phyloP scores from a whole-genome alignment of 345 rosid species.

The Dovyalis caffra region DNA sequence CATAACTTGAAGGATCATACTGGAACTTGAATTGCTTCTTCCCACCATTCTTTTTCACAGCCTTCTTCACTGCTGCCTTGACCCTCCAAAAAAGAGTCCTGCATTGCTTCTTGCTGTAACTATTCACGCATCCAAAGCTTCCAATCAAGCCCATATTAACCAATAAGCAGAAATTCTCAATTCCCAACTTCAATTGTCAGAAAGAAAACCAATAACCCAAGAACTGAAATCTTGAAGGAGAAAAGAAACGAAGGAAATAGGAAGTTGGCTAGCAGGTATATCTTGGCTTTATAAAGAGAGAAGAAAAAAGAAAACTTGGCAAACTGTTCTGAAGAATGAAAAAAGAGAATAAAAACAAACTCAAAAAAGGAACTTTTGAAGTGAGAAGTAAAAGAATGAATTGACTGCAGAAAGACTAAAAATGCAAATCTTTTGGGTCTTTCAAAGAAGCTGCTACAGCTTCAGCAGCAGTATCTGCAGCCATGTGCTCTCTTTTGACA shows the following conservation, averaged over 20 bases:
- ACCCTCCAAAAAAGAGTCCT: constrained; percentile 46
- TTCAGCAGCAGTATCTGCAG: constrained; percentile 28
- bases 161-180: background rate
- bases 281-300: background rate
- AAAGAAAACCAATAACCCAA: background rate
- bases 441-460: constrained; percentile 35
- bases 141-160: constrained; percentile 19
- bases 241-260: background rate
- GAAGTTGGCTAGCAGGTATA: background rate
- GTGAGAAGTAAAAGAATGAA: background rate
- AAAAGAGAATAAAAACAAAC: background rate
- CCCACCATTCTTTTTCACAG: constrained; percentile 31
- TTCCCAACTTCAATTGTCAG: background rate
- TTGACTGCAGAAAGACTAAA: constrained; percentile 1
- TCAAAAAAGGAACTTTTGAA: background rate
- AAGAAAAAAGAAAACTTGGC: background rate
- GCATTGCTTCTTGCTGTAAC: constrained; percentile 44
- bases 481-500: constrained; percentile 16
- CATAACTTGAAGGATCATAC: constrained; percentile 91
- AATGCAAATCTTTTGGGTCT: constrained; percentile 24
- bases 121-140: constrained; percentile 10
- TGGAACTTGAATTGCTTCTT: constrained; percentile 52
- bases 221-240: background rate
- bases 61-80: constrained; percentile 49
- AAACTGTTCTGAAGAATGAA: background rate